A percentile compares a stretch with the other conserved stretches of the same genome.
Conservation (phyloP, 1,284 basidiomycete species). For the Marasmius oreades region DNA sequence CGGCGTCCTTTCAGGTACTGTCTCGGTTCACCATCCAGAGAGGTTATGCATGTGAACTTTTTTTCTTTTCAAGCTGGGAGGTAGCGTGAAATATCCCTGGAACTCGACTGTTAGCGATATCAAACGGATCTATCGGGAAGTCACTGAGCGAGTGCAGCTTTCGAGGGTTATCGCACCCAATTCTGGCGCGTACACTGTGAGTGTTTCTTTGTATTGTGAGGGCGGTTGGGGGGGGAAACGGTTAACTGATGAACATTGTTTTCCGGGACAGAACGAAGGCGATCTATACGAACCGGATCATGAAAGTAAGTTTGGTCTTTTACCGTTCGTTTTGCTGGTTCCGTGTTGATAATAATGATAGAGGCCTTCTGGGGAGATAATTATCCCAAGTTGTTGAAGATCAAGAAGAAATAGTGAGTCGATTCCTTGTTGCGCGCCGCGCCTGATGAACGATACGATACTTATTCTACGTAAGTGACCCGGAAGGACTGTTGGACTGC, state of each 20-base stretch:
- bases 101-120: conserved; percentile 41
- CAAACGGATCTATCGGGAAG: conserved; percentile 28
- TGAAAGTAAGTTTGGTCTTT: too few species aligned
- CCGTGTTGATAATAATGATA: conserved; percentile 16
- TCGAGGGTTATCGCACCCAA: conserved; percentile 44
- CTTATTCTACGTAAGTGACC: conserved; percentile 38
- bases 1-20: conserved; percentile 44
- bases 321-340: too few species aligned
- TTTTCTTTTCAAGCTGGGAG: conserved; percentile 21
- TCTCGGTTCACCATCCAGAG: conserved; percentile 24
- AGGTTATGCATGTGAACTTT: conserved; percentile 11
- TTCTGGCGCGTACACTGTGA: conserved; percentile 47
- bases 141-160: conserved; percentile 33
- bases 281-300: conserved; percentile 54
- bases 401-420: conserved; percentile 56
- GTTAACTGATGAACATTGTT: conserved; percentile 4
- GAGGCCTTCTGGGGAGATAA: conserved; percentile 53
- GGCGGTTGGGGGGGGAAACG: too few species aligned
- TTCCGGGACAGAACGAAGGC: conserved; percentile 44
- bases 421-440: not conserved
- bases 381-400: conserved; percentile 39
- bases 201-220: conserved; percentile 17
- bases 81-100: conserved; percentile 30
- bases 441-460: conserved; percentile 4
- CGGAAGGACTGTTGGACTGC: conserved; percentile 50